These are phyloP conservation scores for Xerocomus nothofagi DNA, from an alignment of 1,284 basidiomycete species.

Conservation along the genomic window DNA sequence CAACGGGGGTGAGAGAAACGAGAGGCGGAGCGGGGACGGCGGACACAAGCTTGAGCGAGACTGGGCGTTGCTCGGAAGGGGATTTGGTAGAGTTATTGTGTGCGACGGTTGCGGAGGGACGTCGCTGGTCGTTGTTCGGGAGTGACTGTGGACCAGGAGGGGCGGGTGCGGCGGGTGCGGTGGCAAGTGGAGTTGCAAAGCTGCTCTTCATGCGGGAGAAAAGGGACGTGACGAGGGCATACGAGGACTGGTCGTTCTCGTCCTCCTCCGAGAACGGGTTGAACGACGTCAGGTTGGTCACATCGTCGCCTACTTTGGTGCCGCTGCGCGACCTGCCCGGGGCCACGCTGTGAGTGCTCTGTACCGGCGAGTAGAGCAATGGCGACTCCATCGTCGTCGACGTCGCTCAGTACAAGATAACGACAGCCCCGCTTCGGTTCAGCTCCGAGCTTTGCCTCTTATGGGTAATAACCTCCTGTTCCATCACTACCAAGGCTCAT, in stretches of 20 bases:
- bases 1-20: slow-evolving; percentile 78
- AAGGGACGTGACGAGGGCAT: slow-evolving; percentile 73
- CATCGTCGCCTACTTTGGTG: slow-evolving; percentile 62
- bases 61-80: slow-evolving; percentile 52
- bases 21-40: slow-evolving; percentile 72
- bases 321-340: slow-evolving; percentile 63
- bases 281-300: slow-evolving; percentile 72
- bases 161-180: slow-evolving; percentile 39
- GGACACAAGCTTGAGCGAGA: slow-evolving; percentile 52
- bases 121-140: slow-evolving; percentile 47
- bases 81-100: slow-evolving; percentile 50
- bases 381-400: slow-evolving; percentile 32
- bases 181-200: slow-evolving; percentile 61
- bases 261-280: slow-evolving; percentile 87
- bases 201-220: slow-evolving; percentile 78
- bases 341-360: slow-evolving; percentile 40
- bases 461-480: slow-evolving; percentile 12
- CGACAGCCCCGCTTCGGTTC: slow-evolving; percentile 9
- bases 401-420: slow-evolving; percentile 6
- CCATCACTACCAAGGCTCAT: slow-evolving; percentile 18
- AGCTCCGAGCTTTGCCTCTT: slow-evolving; percentile 9
- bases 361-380: slow-evolving; percentile 39
- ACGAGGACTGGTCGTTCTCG: slow-evolving; percentile 80
- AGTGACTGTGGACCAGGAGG: slow-evolving; percentile 29
- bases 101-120: slow-evolving; percentile 49